Evolutionary conservation across 1,284 basidiomycete species (phyloP), one percentile per base, ranked within the genome.

Genomic region (Ceratobasidium sp.): DNA sequence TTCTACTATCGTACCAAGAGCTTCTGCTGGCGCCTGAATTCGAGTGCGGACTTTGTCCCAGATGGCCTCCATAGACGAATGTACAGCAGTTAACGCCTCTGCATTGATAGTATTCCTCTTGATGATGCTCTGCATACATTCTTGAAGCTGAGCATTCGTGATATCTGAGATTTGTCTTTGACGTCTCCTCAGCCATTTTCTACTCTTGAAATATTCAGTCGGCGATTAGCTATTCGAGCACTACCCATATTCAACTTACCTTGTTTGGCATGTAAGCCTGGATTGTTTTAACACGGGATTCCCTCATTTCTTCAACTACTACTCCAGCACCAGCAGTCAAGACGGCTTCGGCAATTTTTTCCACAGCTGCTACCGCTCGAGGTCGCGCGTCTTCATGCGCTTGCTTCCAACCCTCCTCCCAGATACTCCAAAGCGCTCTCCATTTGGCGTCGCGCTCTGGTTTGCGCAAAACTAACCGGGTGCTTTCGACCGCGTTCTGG

Each of bases 381-480:
- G 18, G 13, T 15, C 42, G 60, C 18, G 26, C 61, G 0, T 28
- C 39, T 5, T 2, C n/a, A 26, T 40, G 58, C 4, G 72, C 44
- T 15, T 33, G 15, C 3, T 53, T 28, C 72, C 72, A 75, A 18
- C 44, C 23, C 4, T 64, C 28, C 20, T 66, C 72, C 72, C 72
- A 64, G n/a, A 75, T 61, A 0, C n/a, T 7, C 72, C 72, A 75
- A 6, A 75, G 23, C 12, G 15, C 33, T 40, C 40, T 49, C 72
- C 72, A 75, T 46, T 64, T 75, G 18, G 18, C 40, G 20, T 75
- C 60, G 3, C 61, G 44, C 26, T 63, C 46, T 3, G 44, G 60
- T 1, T 64, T 64, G 23, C 55, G n/a, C 20, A 51, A 9, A 4
- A 23, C 28, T 28, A 55, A 20, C 2, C 46, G 46, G 0, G 60